Conservation (phyloP, 345 rosid species). For the Eucalyptus regnans region DNA sequence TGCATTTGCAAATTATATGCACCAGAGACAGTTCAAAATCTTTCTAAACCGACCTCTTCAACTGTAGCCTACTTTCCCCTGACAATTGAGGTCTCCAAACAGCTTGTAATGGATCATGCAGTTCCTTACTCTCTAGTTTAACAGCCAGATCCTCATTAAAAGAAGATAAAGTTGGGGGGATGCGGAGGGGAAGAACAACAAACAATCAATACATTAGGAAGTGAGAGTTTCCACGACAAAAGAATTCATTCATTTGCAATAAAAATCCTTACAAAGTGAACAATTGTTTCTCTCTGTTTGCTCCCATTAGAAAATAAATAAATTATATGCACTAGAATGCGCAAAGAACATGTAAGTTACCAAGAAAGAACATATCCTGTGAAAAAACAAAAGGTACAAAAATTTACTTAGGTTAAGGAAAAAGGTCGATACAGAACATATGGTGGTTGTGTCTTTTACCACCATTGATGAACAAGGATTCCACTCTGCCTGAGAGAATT, state of each 20-base stretch:
- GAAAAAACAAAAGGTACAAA: not conserved
- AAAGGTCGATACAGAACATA: not conserved
- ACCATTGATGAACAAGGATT: constrained; percentile 99
- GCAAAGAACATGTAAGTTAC: not conserved
- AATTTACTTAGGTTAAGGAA: not conserved
- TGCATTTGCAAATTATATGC: not conserved
- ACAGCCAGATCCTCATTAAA: not conserved
- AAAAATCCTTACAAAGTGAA: not conserved
- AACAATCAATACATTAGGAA: not conserved
- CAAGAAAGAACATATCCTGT: not conserved
- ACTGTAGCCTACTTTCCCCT: not conserved
- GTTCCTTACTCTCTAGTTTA: not conserved
- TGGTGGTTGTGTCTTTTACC: constrained; percentile 25
- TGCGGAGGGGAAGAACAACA: not conserved
- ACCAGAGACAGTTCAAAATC: not conserved
- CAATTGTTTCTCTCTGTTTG: not conserved
- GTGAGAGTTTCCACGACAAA: not conserved
- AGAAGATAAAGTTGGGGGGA: not conserved
- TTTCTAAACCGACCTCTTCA: not conserved
- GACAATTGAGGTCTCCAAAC: not conserved
- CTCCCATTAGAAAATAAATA: not conserved
- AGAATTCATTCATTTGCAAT: not conserved
- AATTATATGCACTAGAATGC: not conserved
- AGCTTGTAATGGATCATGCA: not conserved
- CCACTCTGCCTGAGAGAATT: constrained; percentile 77